phyloP scores from a whole-genome alignment of 176 grass and related monocot genomes.

The Puccinellia tenuiflora region DNA sequence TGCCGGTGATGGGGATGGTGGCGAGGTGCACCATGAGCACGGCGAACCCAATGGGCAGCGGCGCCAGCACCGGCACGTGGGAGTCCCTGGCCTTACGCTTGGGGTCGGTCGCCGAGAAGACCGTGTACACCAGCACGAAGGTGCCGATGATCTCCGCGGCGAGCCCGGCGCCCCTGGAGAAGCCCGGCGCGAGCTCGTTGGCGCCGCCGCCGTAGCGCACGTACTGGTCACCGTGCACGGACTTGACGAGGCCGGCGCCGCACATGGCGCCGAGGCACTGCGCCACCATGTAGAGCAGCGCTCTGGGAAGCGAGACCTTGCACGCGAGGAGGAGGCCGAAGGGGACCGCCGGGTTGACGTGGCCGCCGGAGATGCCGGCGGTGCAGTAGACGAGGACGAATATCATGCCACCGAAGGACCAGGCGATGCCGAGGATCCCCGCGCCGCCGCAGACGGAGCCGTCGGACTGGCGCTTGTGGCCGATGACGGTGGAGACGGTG shows the following conservation, averaged over 20 bases:
- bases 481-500: constrained; percentile 23
- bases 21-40: constrained; percentile 34
- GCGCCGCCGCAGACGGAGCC: constrained; percentile 35
- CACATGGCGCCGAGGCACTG: constrained; percentile 39
- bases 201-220: constrained; percentile 48
- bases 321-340: constrained; percentile 34
- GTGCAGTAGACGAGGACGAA: constrained; percentile 96
- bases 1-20: constrained; percentile 36
- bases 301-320: constrained; percentile 34
- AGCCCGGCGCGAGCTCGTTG: constrained; percentile 54
- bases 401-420: constrained; percentile 91
- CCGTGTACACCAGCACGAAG: constrained; percentile 74
- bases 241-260: constrained; percentile 23
- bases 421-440: constrained; percentile 73
- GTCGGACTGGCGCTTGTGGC: constrained; percentile 4
- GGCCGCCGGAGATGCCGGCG: constrained; percentile 73
- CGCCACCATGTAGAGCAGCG: constrained; percentile 26
- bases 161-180: constrained; percentile 48
- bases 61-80: constrained; percentile 47
- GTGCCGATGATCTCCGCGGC: constrained; percentile 66
- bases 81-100: constrained; percentile 69
- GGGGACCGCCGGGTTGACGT: constrained; percentile 38
- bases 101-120: constrained; percentile 70
- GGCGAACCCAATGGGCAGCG: constrained; percentile 32
- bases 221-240: constrained; percentile 14